These are phyloP conservation scores for Cladosporium oxysporum DNA, from an alignment of 2,329 filamentous ascomycete genomes.

Conservation along the genomic window DNA sequence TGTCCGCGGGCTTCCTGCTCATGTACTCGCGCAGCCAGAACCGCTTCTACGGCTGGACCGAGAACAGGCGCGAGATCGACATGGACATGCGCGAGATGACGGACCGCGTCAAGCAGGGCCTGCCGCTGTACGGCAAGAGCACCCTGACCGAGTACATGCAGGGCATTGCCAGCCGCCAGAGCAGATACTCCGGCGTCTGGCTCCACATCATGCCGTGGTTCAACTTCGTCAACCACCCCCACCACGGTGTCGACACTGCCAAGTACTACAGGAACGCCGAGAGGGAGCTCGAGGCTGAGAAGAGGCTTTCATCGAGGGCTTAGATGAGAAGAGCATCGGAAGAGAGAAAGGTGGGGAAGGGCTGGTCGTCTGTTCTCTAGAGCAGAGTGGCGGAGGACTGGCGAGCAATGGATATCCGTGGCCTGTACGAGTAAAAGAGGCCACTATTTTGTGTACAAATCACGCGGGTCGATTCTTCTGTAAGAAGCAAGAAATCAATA, in stretches of 20 bases:
- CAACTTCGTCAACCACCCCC: slow-evolving; percentile 95
- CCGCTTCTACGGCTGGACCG: slow-evolving; percentile 91
- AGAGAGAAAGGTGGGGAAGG: background rate
- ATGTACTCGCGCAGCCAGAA: slow-evolving; percentile 80
- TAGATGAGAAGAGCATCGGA: background rate
- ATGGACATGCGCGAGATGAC: slow-evolving; percentile 99
- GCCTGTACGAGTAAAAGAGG: slow-evolving; percentile 16
- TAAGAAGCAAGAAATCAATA: slow-evolving; percentile 4
- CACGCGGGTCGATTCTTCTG: slow-evolving; percentile 8
- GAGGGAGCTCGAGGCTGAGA: slow-evolving; percentile 84
- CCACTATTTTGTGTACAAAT: slow-evolving; percentile 15
- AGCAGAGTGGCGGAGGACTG: slow-evolving; percentile 7
- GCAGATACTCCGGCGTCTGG: slow-evolving; percentile 83
- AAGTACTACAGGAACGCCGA: slow-evolving; percentile 98
- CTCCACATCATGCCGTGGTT: slow-evolving; percentile 89
- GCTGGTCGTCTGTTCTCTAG: slow-evolving; percentile 15
- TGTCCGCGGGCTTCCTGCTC: slow-evolving; percentile 77
- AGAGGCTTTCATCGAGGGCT: slow-evolving; percentile 25
- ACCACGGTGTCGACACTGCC: slow-evolving; percentile 96
- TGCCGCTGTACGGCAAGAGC: slow-evolving; percentile 84
- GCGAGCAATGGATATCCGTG: slow-evolving; percentile 17
- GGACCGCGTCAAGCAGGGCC: slow-evolving; percentile 86
- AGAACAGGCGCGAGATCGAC: slow-evolving; percentile 88
- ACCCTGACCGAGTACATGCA: slow-evolving; percentile 84
- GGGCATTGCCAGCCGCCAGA: slow-evolving; percentile 88